Percentiles rank a stretch among this genome's conserved stretches.
Conservation (phyloP, 2,329 filamentous ascomycete genomes). For the Aureobasidium zeae region DNA sequence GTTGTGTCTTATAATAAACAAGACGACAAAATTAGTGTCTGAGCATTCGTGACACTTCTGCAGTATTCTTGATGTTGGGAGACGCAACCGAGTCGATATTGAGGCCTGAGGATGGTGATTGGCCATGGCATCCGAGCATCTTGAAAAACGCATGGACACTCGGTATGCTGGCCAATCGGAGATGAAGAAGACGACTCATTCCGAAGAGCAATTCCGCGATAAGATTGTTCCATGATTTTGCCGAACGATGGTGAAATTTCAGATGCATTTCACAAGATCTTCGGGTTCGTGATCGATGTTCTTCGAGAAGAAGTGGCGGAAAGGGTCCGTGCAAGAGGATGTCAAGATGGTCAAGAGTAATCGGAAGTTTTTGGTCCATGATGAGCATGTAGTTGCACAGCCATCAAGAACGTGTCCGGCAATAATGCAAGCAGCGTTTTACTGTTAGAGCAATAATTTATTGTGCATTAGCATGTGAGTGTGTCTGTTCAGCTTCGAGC, state of each 20-base stretch:
- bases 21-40: slow-evolving; percentile 3
- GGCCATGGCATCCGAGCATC: not conserved
- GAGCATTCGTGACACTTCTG: slow-evolving; percentile 8
- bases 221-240: slow-evolving; percentile 5
- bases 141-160: not conserved
- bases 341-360: no score
- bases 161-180: slow-evolving; percentile 1
- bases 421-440: no score
- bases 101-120: not conserved
- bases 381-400: no score
- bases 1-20: not conserved
- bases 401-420: no score
- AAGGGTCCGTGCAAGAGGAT: no score
- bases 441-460: no score
- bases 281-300: no score
- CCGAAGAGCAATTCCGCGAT: slow-evolving; percentile 8
- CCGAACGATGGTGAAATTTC: slow-evolving; percentile 4
- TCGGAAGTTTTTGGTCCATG: no score
- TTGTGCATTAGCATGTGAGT: no score
- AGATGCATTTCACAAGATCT: no score
- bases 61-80: not conserved
- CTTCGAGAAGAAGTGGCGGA: no score
- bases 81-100: slow-evolving; percentile 1
- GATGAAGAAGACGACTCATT: not conserved
- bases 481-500: no score